phyloP scores from a whole-genome alignment of 352 stramenopile species.

The Phytophthora tentaculata region DNA sequence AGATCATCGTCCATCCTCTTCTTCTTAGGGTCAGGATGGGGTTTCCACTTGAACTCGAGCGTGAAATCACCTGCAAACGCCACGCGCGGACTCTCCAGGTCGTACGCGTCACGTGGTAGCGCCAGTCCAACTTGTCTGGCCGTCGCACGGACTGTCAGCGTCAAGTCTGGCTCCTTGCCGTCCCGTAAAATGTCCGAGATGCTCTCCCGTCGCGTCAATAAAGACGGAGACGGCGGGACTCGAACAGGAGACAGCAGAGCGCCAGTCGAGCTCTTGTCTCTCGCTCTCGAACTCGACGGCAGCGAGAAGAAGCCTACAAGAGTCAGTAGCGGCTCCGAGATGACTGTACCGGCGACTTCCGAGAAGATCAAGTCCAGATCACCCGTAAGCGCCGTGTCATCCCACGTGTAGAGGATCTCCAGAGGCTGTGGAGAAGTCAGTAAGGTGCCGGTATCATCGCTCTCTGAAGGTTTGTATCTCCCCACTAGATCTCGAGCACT shows the following conservation, averaged over 20 bases:
- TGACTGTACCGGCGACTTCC: constrained; percentile 57
- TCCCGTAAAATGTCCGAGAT: constrained; percentile 61
- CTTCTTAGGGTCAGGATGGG: constrained; percentile 24
- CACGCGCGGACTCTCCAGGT: constrained; percentile 50
- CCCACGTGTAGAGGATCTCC: constrained; percentile 67
- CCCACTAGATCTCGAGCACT: constrained; percentile 45
- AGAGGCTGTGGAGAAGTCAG: constrained; percentile 50
- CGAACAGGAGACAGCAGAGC: constrained; percentile 6
- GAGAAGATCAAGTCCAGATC: constrained; percentile 59
- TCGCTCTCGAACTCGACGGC: constrained; percentile 26
- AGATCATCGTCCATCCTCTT: constrained; percentile 42
- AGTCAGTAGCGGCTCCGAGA: constrained; percentile 52
- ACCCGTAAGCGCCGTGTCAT: constrained; percentile 46
- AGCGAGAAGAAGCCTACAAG: constrained; percentile 67
- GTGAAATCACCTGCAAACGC: constrained; percentile 63
- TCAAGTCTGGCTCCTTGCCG: constrained; percentile 48
- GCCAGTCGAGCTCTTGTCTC: constrained; percentile 1
- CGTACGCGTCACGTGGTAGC: constrained; percentile 61
- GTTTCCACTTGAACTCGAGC: constrained; percentile 61
- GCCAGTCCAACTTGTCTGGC: constrained; percentile 61
- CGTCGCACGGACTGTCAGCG: constrained; percentile 49
- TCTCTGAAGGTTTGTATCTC: constrained; percentile 18
- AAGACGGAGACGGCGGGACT: constrained; percentile 22
- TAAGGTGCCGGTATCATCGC: constrained; percentile 31
- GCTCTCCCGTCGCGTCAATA: constrained; percentile 48